phyloP scores from a whole-genome alignment of 768 basidiomycete genomes.

The Harrya chromipes region DNA sequence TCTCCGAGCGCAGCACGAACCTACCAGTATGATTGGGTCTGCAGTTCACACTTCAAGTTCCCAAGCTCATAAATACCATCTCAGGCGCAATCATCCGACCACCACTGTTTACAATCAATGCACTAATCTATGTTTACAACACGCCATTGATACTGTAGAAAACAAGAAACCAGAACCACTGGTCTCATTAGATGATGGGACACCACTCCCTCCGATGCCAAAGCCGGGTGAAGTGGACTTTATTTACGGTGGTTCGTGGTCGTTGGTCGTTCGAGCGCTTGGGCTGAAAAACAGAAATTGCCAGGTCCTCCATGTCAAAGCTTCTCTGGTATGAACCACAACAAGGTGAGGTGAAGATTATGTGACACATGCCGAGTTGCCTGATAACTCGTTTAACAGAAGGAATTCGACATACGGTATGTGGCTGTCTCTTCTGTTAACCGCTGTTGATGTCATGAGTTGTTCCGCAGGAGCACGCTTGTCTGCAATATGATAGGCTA shows the following conservation, averaged over 20 bases:
- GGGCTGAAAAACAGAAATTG: not conserved
- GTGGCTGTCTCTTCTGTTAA: not conserved
- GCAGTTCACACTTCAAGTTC: not conserved
- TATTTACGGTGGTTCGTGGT: slow-evolving; percentile 63
- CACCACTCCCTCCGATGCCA: slow-evolving; percentile 48
- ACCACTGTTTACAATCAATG: slow-evolving; percentile 64
- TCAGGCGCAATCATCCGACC: slow-evolving; percentile 61
- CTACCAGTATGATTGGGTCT: slow-evolving; percentile 44
- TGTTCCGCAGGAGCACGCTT: slow-evolving; percentile 48
- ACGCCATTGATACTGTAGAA: slow-evolving; percentile 49
- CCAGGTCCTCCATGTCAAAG: slow-evolving; percentile 76
- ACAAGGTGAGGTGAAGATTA: slow-evolving; percentile 40
- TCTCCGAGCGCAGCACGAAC: slow-evolving; percentile 61
- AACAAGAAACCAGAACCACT: slow-evolving; percentile 41
- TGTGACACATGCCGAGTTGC: not conserved
- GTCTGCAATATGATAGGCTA: slow-evolving; percentile 69
- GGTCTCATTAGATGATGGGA: slow-evolving; percentile 38
- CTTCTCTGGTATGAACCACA: slow-evolving; percentile 63
- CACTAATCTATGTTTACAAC: slow-evolving; percentile 54
- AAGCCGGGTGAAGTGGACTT: slow-evolving; percentile 60
- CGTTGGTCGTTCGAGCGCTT: not conserved
- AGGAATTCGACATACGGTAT: slow-evolving; percentile 59
- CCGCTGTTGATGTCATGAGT: not conserved
- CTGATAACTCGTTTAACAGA: slow-evolving; percentile 33
- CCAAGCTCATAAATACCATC: not conserved